Percentiles rank a stretch among this genome's conserved stretches.
Evolutionary conservation across 148 eudicot species (phyloP).

Genomic region (Nyssa sinensis): DNA sequence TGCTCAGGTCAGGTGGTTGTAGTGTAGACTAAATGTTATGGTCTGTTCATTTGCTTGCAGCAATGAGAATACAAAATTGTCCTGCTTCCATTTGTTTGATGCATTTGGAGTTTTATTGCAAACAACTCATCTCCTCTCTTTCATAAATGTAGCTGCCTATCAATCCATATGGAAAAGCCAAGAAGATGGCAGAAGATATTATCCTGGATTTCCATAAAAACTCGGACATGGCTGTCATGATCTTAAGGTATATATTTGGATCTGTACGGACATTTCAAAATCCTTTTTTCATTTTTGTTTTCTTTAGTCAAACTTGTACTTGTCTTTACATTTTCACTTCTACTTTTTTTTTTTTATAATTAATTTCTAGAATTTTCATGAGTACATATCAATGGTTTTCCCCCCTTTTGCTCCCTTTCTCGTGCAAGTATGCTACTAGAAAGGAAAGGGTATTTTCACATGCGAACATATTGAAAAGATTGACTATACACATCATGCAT

Average conservation of each 20-base stretch:
- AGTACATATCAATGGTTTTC: neutral
- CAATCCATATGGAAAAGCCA: slow-evolving; percentile 97
- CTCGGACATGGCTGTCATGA: slow-evolving; percentile 87
- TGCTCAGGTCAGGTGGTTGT: slow-evolving; percentile 73
- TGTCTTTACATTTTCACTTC: neutral
- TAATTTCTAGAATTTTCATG: neutral
- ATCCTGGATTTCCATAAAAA: slow-evolving; percentile 82
- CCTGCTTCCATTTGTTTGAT: slow-evolving; percentile 9
- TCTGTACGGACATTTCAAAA: neutral
- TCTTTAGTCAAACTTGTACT: neutral
- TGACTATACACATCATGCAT: neutral
- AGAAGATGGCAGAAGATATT: slow-evolving; percentile 98
- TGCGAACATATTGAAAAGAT: neutral
- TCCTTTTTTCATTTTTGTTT: neutral
- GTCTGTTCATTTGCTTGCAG: neutral
- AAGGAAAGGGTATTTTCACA: neutral
- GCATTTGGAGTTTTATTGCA: neutral
- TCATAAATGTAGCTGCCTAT: slow-evolving; percentile 63
- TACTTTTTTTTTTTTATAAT: too few species aligned
- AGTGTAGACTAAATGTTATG: neutral
- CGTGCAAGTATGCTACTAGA: neutral
- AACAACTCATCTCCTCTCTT: slow-evolving; percentile 6
- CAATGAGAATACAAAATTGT: neutral
- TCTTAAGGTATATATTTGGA: slow-evolving; percentile 78
- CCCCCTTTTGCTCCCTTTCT: neutral